Evolutionary conservation across 2,329 filamentous ascomycete species (phyloP).

Genomic region (Teratosphaeria nubilosa): DNA sequence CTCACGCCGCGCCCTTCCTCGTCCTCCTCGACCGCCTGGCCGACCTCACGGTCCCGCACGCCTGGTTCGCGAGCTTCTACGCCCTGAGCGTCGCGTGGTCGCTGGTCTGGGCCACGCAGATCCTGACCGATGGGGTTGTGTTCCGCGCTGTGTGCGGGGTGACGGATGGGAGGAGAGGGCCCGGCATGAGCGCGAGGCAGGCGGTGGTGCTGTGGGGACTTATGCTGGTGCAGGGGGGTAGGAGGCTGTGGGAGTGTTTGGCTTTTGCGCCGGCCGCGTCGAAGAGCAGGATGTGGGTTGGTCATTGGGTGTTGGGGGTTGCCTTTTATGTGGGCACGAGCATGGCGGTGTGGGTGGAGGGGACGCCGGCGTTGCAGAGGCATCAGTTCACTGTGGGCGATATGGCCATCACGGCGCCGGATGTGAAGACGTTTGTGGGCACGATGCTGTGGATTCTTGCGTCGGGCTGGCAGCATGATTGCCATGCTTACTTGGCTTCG

Average conservation of each 20-base stretch:
- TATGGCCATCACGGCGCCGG: constrained; percentile 31
- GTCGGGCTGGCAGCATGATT: constrained; percentile 61
- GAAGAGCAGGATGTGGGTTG: constrained; percentile 70
- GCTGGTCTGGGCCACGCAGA: constrained; percentile 56
- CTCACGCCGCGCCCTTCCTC: constrained; percentile 8
- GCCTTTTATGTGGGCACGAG: constrained; percentile 66
- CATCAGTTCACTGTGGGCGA: constrained; percentile 27
- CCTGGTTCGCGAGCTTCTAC: constrained; percentile 88
- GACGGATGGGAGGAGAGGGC: not conserved
- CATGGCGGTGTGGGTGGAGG: constrained; percentile 76
- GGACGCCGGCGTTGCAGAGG: constrained; percentile 46
- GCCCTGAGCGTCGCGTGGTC: constrained; percentile 58
- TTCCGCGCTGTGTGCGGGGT: constrained; percentile 38
- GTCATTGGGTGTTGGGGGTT: constrained; percentile 72
- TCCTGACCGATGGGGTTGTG: constrained; percentile 43
- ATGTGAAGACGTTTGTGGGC: constrained; percentile 45
- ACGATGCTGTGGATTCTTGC: constrained; percentile 57
- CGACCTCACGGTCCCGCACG: constrained; percentile 62
- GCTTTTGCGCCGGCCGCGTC: constrained; percentile 52
- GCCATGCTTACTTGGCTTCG: constrained; percentile 37
- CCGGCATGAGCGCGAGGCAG: not conserved
- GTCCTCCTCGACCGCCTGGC: constrained; percentile 37
- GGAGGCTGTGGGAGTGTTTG: constrained; percentile 68
- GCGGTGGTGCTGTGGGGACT: constrained; percentile 48
- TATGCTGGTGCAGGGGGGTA: constrained; percentile 63